Conservation (phyloP, 768 basidiomycete species). For the Russula dissimulans region DNA sequence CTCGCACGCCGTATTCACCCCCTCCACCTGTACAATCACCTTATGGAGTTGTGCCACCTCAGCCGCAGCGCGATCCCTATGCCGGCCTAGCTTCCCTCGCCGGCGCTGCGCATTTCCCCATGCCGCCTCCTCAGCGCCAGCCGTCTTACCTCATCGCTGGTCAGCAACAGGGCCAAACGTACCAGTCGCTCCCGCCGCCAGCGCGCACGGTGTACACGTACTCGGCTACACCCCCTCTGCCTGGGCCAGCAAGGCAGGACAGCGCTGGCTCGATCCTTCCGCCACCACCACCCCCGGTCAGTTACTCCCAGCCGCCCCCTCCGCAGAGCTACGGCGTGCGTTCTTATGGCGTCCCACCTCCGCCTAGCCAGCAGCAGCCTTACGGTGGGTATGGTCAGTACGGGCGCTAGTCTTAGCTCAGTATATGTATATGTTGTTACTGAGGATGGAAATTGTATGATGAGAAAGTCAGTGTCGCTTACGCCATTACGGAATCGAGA, state of each 20-base stretch:
- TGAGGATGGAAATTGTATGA: constrained; percentile 4
- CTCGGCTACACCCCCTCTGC: background rate
- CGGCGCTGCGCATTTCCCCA: constrained; percentile 15
- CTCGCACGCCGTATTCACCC: constrained; percentile 10
- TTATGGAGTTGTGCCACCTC: constrained; percentile 18
- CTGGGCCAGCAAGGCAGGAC: constrained; percentile 12
- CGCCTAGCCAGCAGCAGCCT: constrained; percentile 26
- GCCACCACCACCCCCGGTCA: constrained; percentile 25
- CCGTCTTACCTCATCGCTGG: constrained; percentile 20
- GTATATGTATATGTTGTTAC: background rate
- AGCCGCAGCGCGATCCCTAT: constrained; percentile 23
- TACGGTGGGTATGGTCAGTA: constrained; percentile 25
- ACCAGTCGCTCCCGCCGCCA: constrained; percentile 21
- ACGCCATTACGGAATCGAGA: constrained; percentile 2
- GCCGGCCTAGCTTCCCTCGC: constrained; percentile 13
- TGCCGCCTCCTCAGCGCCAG: constrained; percentile 22
- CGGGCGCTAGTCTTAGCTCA: constrained; percentile 22
- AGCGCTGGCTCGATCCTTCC: constrained; percentile 20
- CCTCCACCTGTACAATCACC: constrained; percentile 4
- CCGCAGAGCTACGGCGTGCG: constrained; percentile 14
- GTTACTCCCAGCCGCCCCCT: constrained; percentile 21
- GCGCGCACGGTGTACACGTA: constrained; percentile 7
- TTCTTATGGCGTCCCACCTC: constrained; percentile 17
- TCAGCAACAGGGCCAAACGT: constrained; percentile 9
- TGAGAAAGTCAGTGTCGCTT: background rate